Evolutionary conservation across 140 eudicot species (phyloP), one percentile per base, ranked within the genome.

Genomic region (Stevia rebaudiana): DNA sequence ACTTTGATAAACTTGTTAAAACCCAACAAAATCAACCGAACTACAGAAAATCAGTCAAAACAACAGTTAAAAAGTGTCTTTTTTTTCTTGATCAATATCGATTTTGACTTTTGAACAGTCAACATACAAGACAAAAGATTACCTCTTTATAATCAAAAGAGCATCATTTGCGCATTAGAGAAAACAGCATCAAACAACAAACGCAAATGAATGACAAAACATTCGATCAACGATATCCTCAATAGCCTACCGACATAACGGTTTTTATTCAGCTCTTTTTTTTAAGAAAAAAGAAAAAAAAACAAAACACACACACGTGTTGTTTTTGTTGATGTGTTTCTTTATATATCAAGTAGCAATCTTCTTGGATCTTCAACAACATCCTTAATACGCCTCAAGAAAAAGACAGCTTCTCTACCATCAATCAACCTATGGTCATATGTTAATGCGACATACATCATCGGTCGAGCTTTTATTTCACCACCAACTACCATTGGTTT

Each of bases 321-420:
- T 6, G 54, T 40, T 24, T 56, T 40, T 6, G 54, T 40, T 24
- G 42, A 24, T 5, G 49, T 19, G 47, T 49, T 46, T 43, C 56
- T 59, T 80, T 43, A 84, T 11, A 84, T 52, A 70, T 84, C 91
- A 13, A 84, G 87, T 22, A 84, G 76, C 79, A 84, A 52, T 73
- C 91, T 84, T 71, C 91, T 72, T 0, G 91, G 91, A 59, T 84
- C 91, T 62, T 84, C 91, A 11, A 84, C 80, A 8, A 81, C 87
- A 69, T 81, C 91, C 55, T 84, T 84, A 63, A 84, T 84, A 33
- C 91, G 87, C 80, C 87, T 77, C 72, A 84, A 66, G 74, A 81
- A 84, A 43, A 78, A 81, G 55, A 84, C 91, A 1, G 91, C 91
- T 84, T 84, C 91, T 84, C 91, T 84, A 18, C 91, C 91, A 62